Conservation (phyloP, 2,329 filamentous ascomycete genomes). For the Leptosphaerulina australis region DNA sequence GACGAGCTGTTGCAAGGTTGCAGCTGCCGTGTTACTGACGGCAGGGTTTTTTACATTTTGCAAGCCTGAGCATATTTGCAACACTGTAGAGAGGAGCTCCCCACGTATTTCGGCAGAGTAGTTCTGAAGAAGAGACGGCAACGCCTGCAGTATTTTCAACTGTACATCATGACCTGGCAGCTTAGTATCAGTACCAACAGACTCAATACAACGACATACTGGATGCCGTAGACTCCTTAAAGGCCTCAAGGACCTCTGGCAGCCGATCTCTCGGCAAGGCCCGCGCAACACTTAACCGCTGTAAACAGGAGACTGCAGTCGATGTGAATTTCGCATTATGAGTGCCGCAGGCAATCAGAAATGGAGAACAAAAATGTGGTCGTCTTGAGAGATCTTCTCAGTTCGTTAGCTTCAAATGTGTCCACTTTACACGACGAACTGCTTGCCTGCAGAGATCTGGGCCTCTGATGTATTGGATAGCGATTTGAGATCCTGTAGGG, state of each 20-base stretch:
- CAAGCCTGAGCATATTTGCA: conserved; percentile 90
- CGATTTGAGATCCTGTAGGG: conserved; percentile 83
- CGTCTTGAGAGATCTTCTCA: conserved; percentile 77
- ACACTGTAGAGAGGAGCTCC: conserved; percentile 76
- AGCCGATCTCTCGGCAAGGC: conserved; percentile 80
- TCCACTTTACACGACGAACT: not conserved
- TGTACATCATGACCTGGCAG: conserved; percentile 79
- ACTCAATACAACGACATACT: conserved; percentile 55
- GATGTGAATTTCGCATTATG: conserved; percentile 88
- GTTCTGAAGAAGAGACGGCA: conserved; percentile 88
- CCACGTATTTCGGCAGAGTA: conserved; percentile 82
- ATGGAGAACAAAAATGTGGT: conserved; percentile 86
- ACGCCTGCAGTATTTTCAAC: conserved; percentile 89
- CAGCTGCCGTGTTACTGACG: conserved; percentile 93
- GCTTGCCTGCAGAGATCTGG: conserved; percentile 71
- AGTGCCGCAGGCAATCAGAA: conserved; percentile 89
- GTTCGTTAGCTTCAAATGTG: conserved; percentile 3
- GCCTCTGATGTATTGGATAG: conserved; percentile 76
- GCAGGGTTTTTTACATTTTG: conserved; percentile 92
- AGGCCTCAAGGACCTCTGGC: conserved; percentile 83
- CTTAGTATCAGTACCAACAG: conserved; percentile 16
- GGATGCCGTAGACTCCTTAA: conserved; percentile 78
- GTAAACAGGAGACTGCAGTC: conserved; percentile 86
- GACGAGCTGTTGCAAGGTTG: conserved; percentile 93
- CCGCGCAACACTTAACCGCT: conserved; percentile 81